These are phyloP conservation scores for Acorus calamus DNA, from an alignment of 106 monocot genomes.

Conservation along the genomic window DNA sequence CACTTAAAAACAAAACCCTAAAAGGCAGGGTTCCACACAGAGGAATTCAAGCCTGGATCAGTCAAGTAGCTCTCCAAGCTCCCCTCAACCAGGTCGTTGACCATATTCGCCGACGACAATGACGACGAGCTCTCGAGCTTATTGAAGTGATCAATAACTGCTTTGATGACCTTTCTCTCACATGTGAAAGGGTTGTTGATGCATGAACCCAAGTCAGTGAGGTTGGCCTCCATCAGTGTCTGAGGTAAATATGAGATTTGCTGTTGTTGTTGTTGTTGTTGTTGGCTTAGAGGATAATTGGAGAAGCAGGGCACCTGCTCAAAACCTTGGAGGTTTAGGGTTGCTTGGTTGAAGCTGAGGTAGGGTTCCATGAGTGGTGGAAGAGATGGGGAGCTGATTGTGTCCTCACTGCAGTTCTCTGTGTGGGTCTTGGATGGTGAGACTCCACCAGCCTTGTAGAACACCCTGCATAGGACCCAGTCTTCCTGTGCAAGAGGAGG, in stretches of 20 bases:
- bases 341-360: conserved; percentile 26
- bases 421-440: conserved; percentile 1
- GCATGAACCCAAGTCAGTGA: neutral
- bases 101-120: neutral
- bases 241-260: neutral
- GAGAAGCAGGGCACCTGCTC: conserved; percentile 96
- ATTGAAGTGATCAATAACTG: conserved; percentile 23
- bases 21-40: conserved; percentile 15
- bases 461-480: conserved; percentile 77
- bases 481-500: conserved; percentile 38
- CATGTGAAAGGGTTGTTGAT: conserved; percentile 1
- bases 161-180: conserved; percentile 22
- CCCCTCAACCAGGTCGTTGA: conserved; percentile 3
- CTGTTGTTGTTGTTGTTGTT: neutral
- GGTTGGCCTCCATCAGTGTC: neutral
- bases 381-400: conserved; percentile 31
- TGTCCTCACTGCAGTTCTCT: conserved; percentile 16
- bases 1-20: no score
- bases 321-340: conserved; percentile 19
- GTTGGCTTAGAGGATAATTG: conserved; percentile 8
- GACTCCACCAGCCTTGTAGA: conserved; percentile 49
- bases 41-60: conserved; percentile 8
- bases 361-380: conserved; percentile 52
- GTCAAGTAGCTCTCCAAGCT: conserved; percentile 16
- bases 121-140: conserved; percentile 22